phyloP scores from a whole-genome alignment of 163 green algal species.

The Trebouxiophyceae sp. region DNA sequence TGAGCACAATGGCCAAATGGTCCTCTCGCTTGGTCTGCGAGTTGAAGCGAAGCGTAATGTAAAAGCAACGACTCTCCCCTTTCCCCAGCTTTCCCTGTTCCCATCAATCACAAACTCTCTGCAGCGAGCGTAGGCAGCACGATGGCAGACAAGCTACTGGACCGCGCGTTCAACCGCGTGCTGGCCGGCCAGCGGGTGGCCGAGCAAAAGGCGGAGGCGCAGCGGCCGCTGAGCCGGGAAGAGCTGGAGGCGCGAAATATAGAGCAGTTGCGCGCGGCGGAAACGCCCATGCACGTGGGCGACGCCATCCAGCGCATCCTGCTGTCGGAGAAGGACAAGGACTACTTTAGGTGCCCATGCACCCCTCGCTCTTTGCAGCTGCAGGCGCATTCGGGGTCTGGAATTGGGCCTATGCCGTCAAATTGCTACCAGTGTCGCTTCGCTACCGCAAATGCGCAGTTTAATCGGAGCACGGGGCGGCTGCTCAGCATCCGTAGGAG shows the following conservation, averaged over 20 bases:
- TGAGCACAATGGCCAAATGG: too few species aligned
- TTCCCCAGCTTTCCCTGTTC: too few species aligned
- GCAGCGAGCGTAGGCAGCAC: too few species aligned
- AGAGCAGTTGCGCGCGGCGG: not conserved
- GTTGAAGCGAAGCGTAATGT: too few species aligned
- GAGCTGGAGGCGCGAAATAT: slow-evolving; percentile 1
- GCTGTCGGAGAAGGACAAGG: slow-evolving; percentile 40
- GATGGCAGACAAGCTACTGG: slow-evolving; percentile 40
- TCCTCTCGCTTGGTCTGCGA: too few species aligned
- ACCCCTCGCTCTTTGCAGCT: not conserved
- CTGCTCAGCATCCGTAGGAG: too few species aligned
- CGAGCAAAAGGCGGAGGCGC: slow-evolving; percentile 8
- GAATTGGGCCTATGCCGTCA: too few species aligned
- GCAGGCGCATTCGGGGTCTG: not conserved
- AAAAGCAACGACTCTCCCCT: too few species aligned
- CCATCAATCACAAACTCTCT: too few species aligned
- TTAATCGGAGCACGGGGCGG: too few species aligned
- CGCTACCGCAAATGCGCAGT: too few species aligned
- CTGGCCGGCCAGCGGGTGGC: slow-evolving; percentile 3
- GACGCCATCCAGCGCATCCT: slow-evolving; percentile 55
- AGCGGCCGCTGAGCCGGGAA: not conserved
- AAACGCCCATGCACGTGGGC: slow-evolving; percentile 12
- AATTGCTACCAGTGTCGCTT: too few species aligned
- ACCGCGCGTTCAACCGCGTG: slow-evolving; percentile 35
- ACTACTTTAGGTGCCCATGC: slow-evolving; percentile 48